Evolutionary conservation across 1,284 basidiomycete genomes (phyloP).

Genomic region (Naganishia albida): DNA sequence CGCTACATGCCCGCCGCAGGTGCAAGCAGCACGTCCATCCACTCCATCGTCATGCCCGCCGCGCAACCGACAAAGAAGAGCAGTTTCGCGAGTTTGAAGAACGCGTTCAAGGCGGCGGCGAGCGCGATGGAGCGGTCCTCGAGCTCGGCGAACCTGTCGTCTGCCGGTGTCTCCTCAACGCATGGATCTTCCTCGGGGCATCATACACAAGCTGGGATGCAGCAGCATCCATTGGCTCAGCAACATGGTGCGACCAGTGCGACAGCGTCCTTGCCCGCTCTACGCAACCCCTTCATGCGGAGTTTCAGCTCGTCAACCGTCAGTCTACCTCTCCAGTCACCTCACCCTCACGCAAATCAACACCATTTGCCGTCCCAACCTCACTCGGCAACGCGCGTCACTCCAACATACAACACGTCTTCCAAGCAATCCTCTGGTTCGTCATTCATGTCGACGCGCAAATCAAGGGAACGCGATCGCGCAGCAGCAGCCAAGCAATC

Average conservation of each 20-base stretch:
- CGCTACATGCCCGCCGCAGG: constrained; percentile 28
- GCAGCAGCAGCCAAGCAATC: constrained; percentile 10
- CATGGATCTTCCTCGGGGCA: constrained; percentile 33
- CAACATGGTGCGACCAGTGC: constrained; percentile 31
- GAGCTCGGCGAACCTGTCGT: constrained; percentile 19
- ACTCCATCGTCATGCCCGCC: constrained; percentile 54
- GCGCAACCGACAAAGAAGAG: constrained; percentile 65
- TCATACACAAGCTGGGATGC: constrained; percentile 29
- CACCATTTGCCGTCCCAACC: constrained; percentile 10
- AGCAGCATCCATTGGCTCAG: constrained; percentile 33
- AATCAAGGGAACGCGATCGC: constrained; percentile 24
- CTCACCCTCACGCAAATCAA: constrained; percentile 38
- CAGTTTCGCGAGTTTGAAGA: constrained; percentile 81
- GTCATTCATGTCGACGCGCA: constrained; percentile 22
- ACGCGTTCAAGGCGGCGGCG: constrained; percentile 70
- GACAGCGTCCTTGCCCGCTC: constrained; percentile 28
- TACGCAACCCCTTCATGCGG: constrained; percentile 31
- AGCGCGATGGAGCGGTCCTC: constrained; percentile 28
- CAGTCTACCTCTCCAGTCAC: constrained; percentile 42
- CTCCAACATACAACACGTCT: constrained; percentile 20
- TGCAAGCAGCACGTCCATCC: constrained; percentile 38
- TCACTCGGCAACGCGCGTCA: constrained; percentile 9
- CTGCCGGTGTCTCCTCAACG: constrained; percentile 22
- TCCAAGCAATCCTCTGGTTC: constrained; percentile 18
- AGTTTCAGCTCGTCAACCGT: constrained; percentile 39